Base-by-base conservation (phyloP, 805 yeast genomes). In the Candida tallmaniae region DNA sequence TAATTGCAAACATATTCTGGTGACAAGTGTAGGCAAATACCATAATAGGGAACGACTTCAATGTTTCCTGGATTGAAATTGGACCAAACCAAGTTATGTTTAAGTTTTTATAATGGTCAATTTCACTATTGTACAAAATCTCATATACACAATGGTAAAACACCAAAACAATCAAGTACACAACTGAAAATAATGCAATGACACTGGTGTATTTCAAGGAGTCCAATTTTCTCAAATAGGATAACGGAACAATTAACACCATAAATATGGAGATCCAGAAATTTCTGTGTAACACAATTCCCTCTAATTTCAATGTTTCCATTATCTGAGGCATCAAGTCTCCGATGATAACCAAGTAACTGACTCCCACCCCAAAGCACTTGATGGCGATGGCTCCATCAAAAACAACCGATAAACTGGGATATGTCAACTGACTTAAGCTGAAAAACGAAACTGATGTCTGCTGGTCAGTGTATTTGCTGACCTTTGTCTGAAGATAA, bases 1-100 rank as follows among this genome's bases (percentile, higher is more conserved):
- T 74, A 34, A 84, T 81, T 7, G 87, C 78, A 52, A 80, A 82
- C 68, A 83, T 76, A 56, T 83, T 84, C 61, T 84, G 90, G 39
- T 83, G 83, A 32, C 93, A 87, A 1, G 90, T 83, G 56, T 73
- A 84, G 1, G 94, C 93, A 57, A 84, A 80, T 10, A 84, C 80
- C 23, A 83, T 73, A 36, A 84, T 80, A 17, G 85, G 83, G 48
- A 84, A 79, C 6, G 87, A 76, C 16, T 82, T 70, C 38, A 81
- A 59, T 6, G 55, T 71, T 44, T 30, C 57, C 52, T 48, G 54
- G 46, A 57, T 38, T 4, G 53, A 58, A 18, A 63, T 66, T 28
- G 73, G 74, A 31, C 74, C 74, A 31, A 64, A 48, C 43, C 48
- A 51, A 27, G 47, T 52, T 11, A 59, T 41, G 3, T 19, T 16